Conservation (phyloP, 2,329 filamentous ascomycete genomes). For the Colletotrichum truncatum region DNA sequence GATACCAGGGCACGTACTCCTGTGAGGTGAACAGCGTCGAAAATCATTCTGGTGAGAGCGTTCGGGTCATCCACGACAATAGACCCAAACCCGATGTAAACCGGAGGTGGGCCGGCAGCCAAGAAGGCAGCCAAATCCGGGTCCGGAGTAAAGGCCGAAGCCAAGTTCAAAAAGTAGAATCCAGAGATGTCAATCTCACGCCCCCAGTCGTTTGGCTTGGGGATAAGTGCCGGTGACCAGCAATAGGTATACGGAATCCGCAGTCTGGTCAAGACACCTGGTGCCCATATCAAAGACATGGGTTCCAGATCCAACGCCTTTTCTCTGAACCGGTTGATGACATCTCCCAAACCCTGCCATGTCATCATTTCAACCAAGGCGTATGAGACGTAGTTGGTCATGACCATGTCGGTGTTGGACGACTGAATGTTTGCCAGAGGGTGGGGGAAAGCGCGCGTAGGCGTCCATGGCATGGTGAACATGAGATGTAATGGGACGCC, state of each 20-base stretch:
- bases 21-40: slow-evolving; percentile 72
- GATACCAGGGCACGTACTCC: slow-evolving; percentile 84
- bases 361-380: slow-evolving; percentile 90
- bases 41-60: slow-evolving; percentile 75
- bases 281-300: slow-evolving; percentile 83
- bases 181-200: slow-evolving; percentile 77
- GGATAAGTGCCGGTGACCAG: slow-evolving; percentile 86
- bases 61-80: slow-evolving; percentile 84
- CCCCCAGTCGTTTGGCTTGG: slow-evolving; percentile 81
- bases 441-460: slow-evolving; percentile 86
- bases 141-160: slow-evolving; percentile 72
- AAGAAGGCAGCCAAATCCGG: slow-evolving; percentile 74
- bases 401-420: slow-evolving; percentile 77
- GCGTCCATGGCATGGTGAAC: slow-evolving; percentile 96
- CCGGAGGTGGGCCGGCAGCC: slow-evolving; percentile 72
- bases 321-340: slow-evolving; percentile 88
- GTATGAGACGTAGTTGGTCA: slow-evolving; percentile 86
- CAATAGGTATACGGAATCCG: slow-evolving; percentile 89
- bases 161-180: slow-evolving; percentile 78
- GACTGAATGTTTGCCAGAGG: slow-evolving; percentile 84
- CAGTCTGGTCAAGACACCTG: slow-evolving; percentile 79
- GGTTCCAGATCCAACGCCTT: slow-evolving; percentile 79
- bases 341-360: slow-evolving; percentile 90
- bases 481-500: slow-evolving; percentile 83
- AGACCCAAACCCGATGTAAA: slow-evolving; percentile 86